Evolutionary conservation across 78 protist species (phyloP), one percentile per base, ranked within the genome.

Genomic region (Chrysochromulina parva): DNA sequence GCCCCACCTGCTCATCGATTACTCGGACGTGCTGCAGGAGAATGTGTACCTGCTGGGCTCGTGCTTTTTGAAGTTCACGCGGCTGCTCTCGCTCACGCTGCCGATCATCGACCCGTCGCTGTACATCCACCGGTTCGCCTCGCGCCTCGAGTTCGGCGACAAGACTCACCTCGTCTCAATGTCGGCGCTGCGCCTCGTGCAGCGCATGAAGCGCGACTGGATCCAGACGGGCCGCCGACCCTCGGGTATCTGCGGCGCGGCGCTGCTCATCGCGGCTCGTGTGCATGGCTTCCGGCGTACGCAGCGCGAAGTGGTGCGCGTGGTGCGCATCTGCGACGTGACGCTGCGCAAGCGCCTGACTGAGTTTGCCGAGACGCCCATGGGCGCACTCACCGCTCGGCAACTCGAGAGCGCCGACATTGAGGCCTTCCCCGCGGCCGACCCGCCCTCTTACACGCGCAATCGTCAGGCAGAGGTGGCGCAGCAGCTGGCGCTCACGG

Each of bases 201-300:
- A 84, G 13, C 92, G 98, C 48, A 98, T 98, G 99, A 94, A 95
- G 60, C 90, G 99, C 19, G 98, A 98, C 92, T 98, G 99, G 99
- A 92, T 98, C 62, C 89, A 93, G 3, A 86, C 90, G 6, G 99
- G 99, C 58, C 84, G 99, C 24, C 88, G 97, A 1, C 99, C 99
- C 1, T 82, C 97, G 24, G 98, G 98, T 67, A 69, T 98, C 24
- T 97, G 98, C 90, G 99, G 98, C 62, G 90, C 94, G 38, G 98
- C 97, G 19, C 92, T 98, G 50, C 92, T 97, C n/a, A 80, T 98
- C 58, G 98, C 99, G 13, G 95, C 98, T 9, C 92, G 98, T 9
- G 94, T 98, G 87, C 97, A 97, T 91, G 97, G 97, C 52, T 96
- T 97, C 94, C 71, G 86, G 26, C 90, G 98, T 47, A 93, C 98